Evolutionary conservation across 73 alveolate species (phyloP).

Genomic region (Paramecium primaurelia): DNA sequence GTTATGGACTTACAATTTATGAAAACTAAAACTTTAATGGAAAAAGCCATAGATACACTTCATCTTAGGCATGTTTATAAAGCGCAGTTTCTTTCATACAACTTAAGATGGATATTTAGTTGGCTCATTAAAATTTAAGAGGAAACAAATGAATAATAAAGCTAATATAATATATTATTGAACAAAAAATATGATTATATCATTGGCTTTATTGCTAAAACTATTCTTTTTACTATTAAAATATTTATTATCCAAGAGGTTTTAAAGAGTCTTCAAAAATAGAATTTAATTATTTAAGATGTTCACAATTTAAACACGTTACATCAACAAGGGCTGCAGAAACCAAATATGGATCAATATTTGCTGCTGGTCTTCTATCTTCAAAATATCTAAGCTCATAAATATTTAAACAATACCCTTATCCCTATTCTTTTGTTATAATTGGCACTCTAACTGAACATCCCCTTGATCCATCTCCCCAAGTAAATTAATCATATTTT

Average conservation of each 20-base stretch:
- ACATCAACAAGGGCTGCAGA: constrained; percentile 73
- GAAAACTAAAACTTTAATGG: background rate
- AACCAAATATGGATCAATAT: constrained; percentile 88
- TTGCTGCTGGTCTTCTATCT: constrained; percentile 94
- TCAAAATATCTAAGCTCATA: constrained; percentile 68
- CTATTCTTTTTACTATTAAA: background rate
- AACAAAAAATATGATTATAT: background rate
- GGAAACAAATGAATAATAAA: background rate
- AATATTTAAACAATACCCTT: constrained; percentile 57
- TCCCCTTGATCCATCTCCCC: constrained; percentile 90
- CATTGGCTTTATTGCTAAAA: background rate
- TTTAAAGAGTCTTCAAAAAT: background rate
- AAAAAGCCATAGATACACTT: background rate
- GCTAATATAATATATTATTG: background rate
- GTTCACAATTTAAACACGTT: constrained; percentile 42
- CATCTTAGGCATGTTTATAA: background rate
- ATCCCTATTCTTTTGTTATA: constrained; percentile 65
- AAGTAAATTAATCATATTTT: constrained; percentile 71
- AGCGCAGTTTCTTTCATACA: background rate
- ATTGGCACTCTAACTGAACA: constrained; percentile 92
- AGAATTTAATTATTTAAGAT: background rate
- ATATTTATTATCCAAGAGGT: background rate
- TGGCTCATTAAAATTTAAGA: background rate
- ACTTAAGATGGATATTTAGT: background rate
- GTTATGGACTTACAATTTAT: background rate